phyloP scores from a whole-genome alignment of 176 grass and related monocot species.

The Aegilops tauschii region DNA sequence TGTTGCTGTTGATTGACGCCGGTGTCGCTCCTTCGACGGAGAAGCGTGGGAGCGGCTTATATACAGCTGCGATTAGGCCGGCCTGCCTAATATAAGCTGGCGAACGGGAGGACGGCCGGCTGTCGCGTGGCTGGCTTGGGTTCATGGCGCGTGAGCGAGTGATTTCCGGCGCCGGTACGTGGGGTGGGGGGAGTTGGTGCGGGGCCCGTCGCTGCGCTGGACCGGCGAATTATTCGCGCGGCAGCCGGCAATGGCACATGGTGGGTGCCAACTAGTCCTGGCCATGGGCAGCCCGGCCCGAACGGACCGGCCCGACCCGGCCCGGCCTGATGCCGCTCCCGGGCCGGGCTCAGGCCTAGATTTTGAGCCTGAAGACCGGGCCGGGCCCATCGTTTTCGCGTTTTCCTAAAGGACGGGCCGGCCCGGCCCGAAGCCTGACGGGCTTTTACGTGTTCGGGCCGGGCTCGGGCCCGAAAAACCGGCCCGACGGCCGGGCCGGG shows the following conservation, averaged over 20 bases:
- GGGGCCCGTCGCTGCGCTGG: not conserved
- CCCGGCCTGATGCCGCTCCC: too few relatives aligned
- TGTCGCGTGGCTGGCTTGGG: conserved; percentile 12
- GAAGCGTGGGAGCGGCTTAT: not conserved
- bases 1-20: not conserved
- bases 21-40: not conserved
- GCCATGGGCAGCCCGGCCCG: too few relatives aligned
- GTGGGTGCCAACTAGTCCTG: not conserved
- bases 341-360: too few relatives aligned
- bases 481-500: too few relatives aligned
- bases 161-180: conserved; percentile 10
- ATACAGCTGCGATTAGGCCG: not conserved
- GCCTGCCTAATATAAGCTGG: not conserved
- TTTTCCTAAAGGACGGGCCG: too few relatives aligned
- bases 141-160: not conserved
- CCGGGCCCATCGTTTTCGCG: too few relatives aligned
- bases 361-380: too few relatives aligned
- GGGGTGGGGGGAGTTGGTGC: not conserved
- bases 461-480: too few relatives aligned
- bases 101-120: conserved; percentile 10
- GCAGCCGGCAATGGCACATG: not conserved
- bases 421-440: too few relatives aligned
- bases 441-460: too few relatives aligned
- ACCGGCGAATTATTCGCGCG: conserved; percentile 3
- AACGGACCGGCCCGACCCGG: too few relatives aligned